Evolutionary conservation across 148 eudicot species (phyloP).

Genomic region (Salicornia ramosissima): DNA sequence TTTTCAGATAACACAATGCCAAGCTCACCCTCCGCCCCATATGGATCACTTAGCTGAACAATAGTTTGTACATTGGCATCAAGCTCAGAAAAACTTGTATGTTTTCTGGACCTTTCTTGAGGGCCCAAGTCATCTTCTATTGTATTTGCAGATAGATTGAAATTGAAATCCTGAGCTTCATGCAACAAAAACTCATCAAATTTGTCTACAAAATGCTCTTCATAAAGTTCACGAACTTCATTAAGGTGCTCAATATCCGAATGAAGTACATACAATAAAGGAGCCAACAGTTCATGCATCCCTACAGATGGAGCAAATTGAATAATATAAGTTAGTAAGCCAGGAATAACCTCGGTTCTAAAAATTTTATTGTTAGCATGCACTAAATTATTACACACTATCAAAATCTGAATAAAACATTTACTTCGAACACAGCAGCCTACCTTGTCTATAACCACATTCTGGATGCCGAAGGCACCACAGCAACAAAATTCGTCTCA

Average conservation of each 20-base stretch:
- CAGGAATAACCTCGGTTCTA: background rate
- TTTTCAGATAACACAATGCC: slow-evolving; percentile 83
- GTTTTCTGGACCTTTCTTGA: slow-evolving; percentile 34
- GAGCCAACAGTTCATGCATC: slow-evolving; percentile 98
- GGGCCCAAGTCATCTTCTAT: slow-evolving; percentile 38
- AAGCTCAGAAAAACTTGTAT: slow-evolving; percentile 50
- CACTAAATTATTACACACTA: background rate
- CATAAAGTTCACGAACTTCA: slow-evolving; percentile 61
- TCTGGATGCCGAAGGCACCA: slow-evolving; percentile 97
- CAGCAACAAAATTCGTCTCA: slow-evolving; percentile 77
- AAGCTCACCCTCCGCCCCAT: slow-evolving; percentile 98
- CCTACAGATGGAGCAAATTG: slow-evolving; percentile 40
- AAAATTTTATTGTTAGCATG: background rate
- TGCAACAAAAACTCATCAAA: slow-evolving; percentile 69
- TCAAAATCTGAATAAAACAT: background rate
- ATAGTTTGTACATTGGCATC: slow-evolving; percentile 62
- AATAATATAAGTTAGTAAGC: background rate
- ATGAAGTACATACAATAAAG: slow-evolving; percentile 78
- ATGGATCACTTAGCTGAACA: slow-evolving; percentile 76
- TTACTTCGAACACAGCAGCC: background rate
- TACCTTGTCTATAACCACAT: slow-evolving; percentile 97
- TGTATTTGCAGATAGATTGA: slow-evolving; percentile 48
- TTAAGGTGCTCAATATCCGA: slow-evolving; percentile 69
- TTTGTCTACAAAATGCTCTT: slow-evolving; percentile 85
- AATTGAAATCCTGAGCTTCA: slow-evolving; percentile 68